Evolutionary conservation across 345 rosid genomes (phyloP).

Genomic region (Arabidopsis thaliana): TAIR10.1 NC_003075.7:7186001-7186500

Average conservation of each 20-base stretch:
- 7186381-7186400: slow-evolving; percentile 3
- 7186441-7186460: slow-evolving; percentile 45
- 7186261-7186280: neutral
- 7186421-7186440: slow-evolving; percentile 49
- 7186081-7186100: slow-evolving; percentile 34
- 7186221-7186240: slow-evolving; percentile 15
- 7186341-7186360: neutral
- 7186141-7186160: neutral
- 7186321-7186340: slow-evolving; percentile 19
- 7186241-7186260: slow-evolving; percentile 26
- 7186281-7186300: slow-evolving; percentile 40
- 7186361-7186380: neutral
- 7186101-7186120: slow-evolving; percentile 36
- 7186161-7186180: neutral
- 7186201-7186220: slow-evolving; percentile 10
- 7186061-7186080: slow-evolving; percentile 11
- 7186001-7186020: too few species aligned
- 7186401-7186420: slow-evolving; percentile 27
- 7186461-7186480: slow-evolving; percentile 44
- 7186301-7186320: slow-evolving; percentile 62
- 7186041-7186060: neutral
- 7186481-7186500: slow-evolving; percentile 40
- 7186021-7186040: neutral
- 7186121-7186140: neutral
- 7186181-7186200: slow-evolving; percentile 26